Conservation (phyloP, 805 yeast species). For the Scheffersomyces amazonensis region DNA sequence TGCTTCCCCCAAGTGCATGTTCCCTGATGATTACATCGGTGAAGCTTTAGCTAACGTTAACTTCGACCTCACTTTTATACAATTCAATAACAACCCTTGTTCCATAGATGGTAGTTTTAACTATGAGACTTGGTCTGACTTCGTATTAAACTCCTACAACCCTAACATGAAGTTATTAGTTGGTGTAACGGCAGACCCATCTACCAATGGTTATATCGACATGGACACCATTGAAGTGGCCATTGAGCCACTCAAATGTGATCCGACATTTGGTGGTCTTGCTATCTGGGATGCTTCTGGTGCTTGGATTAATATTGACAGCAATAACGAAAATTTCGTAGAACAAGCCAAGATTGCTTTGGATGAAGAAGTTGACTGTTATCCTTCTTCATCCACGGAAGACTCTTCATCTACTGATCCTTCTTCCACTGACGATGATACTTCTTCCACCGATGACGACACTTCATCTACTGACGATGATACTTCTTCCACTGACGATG, state of each 20-base stretch:
- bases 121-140: constrained; percentile 69
- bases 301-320: constrained; percentile 12
- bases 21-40: constrained; percentile 60
- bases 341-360: constrained; percentile 16
- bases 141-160: constrained; percentile 65
- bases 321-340: constrained; percentile 12
- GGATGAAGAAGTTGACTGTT: constrained; percentile 3
- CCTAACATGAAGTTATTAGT: constrained; percentile 63
- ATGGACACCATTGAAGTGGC: constrained; percentile 16
- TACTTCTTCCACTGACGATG: constrained; percentile 19
- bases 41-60: constrained; percentile 43
- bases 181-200: constrained; percentile 62
- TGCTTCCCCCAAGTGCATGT: constrained; percentile 92
- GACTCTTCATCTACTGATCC: constrained; percentile 5
- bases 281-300: constrained; percentile 34
- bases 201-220: constrained; percentile 52
- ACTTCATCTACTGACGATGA: constrained; percentile 8
- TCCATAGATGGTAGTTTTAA: constrained; percentile 49
- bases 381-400: constrained; percentile 7
- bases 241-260: constrained; percentile 11
- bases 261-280: constrained; percentile 32
- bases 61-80: constrained; percentile 80
- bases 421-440: constrained; percentile 1
- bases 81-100: constrained; percentile 87
- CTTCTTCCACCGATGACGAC: constrained; percentile 5